These are phyloP conservation scores for Cinnamomum micranthum DNA, from an alignment of 164 flowering plant species.

Conservation along the genomic window DNA sequence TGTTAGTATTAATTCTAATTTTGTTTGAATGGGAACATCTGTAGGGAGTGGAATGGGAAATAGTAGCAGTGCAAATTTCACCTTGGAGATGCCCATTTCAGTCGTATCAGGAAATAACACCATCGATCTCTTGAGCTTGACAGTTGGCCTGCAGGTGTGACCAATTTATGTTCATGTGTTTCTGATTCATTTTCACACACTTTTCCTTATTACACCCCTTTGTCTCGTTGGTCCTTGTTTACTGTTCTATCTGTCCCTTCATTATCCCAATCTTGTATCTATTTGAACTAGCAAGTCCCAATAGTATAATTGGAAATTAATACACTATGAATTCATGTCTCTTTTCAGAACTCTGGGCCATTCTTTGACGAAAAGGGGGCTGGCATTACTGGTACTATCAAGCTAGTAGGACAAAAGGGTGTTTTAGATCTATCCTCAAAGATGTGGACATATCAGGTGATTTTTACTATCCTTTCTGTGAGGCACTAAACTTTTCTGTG, in stretches of 20 bases:
- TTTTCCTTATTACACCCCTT: neutral
- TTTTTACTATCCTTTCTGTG: slow-evolving; percentile 3
- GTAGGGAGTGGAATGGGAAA: slow-evolving; percentile 68
- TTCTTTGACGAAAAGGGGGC: slow-evolving; percentile 74
- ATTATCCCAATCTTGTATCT: neutral
- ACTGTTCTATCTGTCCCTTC: neutral
- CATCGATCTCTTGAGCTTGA: slow-evolving; percentile 81
- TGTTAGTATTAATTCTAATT: neutral
- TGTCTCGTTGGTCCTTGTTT: neutral
- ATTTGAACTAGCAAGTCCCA: neutral
- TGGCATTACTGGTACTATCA: slow-evolving; percentile 87
- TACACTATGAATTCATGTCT: neutral
- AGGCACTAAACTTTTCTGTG: neutral
- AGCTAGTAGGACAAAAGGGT: slow-evolving; percentile 51
- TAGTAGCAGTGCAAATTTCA: slow-evolving; percentile 41
- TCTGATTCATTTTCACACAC: neutral
- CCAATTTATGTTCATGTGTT: neutral
- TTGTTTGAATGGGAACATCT: slow-evolving; percentile 7
- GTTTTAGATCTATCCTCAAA: slow-evolving; percentile 68
- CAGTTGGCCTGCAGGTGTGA: slow-evolving; percentile 91
- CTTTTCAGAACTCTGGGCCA: slow-evolving; percentile 86
- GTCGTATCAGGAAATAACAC: slow-evolving; percentile 59
- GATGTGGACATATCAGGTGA: slow-evolving; percentile 91
- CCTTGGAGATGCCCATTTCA: slow-evolving; percentile 54
- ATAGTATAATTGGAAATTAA: neutral